phyloP scores from a whole-genome alignment of 139 green algal genomes.

The Chlorella ohadii region DNA sequence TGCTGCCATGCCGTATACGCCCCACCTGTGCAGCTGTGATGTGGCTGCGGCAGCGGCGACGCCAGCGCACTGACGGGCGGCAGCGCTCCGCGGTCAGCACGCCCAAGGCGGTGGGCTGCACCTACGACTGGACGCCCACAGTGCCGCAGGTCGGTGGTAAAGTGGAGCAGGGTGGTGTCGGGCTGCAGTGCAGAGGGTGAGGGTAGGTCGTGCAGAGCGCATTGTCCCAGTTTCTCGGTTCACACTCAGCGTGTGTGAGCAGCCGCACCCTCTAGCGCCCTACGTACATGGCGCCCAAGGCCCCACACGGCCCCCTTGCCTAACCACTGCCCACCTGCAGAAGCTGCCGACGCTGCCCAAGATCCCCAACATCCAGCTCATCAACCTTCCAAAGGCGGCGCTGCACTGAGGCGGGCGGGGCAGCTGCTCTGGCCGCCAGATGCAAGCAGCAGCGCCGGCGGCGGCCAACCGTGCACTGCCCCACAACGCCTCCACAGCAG shows the following conservation, averaged over 20 bases:
- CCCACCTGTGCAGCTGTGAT: not conserved
- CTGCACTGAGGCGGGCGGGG: constrained; percentile 6
- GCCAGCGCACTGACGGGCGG: constrained; percentile 1
- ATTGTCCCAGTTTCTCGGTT: too few relatives aligned
- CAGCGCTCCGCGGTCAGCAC: not conserved
- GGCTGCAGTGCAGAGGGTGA: too few relatives aligned
- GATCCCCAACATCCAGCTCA: not conserved
- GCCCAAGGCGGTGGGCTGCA: constrained; percentile 10
- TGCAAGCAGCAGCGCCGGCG: too few relatives aligned
- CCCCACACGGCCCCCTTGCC: too few relatives aligned
- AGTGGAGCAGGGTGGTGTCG: too few relatives aligned
- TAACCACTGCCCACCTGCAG: too few relatives aligned
- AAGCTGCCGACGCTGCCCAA: not conserved
- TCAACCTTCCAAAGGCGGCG: constrained; percentile 2
- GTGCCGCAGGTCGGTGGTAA: not conserved
- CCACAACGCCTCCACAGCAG: too few relatives aligned
- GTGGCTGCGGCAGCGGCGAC: constrained; percentile 7
- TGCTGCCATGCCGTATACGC: not conserved
- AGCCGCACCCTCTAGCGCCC: too few relatives aligned
- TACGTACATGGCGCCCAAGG: too few relatives aligned
- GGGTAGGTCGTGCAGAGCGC: too few relatives aligned
- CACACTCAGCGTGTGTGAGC: too few relatives aligned
- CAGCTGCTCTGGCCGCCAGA: not conserved
- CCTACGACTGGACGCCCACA: constrained; percentile 22
- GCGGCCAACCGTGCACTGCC: too few relatives aligned